phyloP scores from a whole-genome alignment of 495 filamentous ascomycete species.

The Diplogelasinospora grovesii region DNA sequence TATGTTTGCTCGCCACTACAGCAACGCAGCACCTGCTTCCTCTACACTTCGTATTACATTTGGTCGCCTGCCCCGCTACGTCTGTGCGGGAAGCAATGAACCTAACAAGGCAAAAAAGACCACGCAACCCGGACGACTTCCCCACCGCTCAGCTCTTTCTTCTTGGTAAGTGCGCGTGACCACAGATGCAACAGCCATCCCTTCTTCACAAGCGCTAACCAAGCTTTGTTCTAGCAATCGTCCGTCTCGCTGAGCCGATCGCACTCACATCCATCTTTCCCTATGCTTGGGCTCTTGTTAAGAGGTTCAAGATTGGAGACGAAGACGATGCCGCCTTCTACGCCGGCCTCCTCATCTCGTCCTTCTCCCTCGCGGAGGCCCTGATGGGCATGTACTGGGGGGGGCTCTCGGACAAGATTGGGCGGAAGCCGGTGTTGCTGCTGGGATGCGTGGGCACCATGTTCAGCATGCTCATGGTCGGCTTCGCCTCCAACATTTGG shows the following conservation, averaged over 20 bases:
- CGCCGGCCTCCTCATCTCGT: slow-evolving; percentile 77
- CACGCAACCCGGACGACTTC: slow-evolving; percentile 55
- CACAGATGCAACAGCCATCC: not conserved
- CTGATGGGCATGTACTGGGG: slow-evolving; percentile 84
- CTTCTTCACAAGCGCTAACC: not conserved
- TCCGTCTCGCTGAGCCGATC: slow-evolving; percentile 79
- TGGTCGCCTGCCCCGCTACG: not conserved
- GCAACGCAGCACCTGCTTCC: too few relatives aligned
- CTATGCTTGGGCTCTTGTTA: slow-evolving; percentile 80
- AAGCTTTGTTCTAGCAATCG: slow-evolving; percentile 26
- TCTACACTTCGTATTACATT: slow-evolving; percentile 15
- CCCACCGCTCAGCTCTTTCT: slow-evolving; percentile 72
- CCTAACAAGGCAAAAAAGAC: slow-evolving; percentile 34
- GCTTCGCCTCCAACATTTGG: slow-evolving; percentile 76
- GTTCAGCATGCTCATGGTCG: slow-evolving; percentile 71
- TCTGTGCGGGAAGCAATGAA: slow-evolving; percentile 31
- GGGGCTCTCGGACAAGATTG: slow-evolving; percentile 68
- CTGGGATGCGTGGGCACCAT: slow-evolving; percentile 75
- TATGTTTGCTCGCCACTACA: too few relatives aligned
- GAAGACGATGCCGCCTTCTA: slow-evolving; percentile 70
- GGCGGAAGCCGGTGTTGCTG: slow-evolving; percentile 77
- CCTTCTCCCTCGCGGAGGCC: slow-evolving; percentile 75
- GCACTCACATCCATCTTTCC: slow-evolving; percentile 83
- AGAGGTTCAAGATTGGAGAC: slow-evolving; percentile 61
- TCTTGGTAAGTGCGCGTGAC: slow-evolving; percentile 48